Conservation (phyloP, 805 yeast species). For the Barnettozyma wickerhamii region DNA sequence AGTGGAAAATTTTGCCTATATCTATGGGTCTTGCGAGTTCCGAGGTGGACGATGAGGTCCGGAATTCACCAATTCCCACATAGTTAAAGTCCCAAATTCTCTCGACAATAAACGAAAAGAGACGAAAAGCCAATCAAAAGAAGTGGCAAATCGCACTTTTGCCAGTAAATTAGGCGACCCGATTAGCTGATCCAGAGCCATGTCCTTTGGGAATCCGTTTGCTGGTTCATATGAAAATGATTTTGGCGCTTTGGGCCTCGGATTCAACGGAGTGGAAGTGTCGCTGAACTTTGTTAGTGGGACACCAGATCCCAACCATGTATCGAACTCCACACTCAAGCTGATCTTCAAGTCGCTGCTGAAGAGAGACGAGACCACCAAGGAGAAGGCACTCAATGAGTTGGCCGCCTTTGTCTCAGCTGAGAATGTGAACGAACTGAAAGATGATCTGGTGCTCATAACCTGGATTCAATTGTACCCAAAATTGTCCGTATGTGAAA, state of each 20-base stretch:
- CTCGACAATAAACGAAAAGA: too few relatives aligned
- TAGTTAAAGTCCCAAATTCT: too few relatives aligned
- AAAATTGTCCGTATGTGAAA: slow-evolving; percentile 67
- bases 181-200: too few relatives aligned
- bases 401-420: slow-evolving; percentile 32
- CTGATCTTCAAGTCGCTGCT: slow-evolving; percentile 70
- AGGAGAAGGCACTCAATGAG: slow-evolving; percentile 71
- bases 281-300: slow-evolving; percentile 76
- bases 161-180: too few relatives aligned
- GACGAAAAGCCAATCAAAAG: too few relatives aligned
- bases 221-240: slow-evolving; percentile 9
- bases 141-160: too few relatives aligned
- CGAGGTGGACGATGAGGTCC: too few relatives aligned
- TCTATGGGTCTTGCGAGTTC: too few relatives aligned
- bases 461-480: slow-evolving; percentile 83
- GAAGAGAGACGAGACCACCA: slow-evolving; percentile 81
- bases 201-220: slow-evolving; percentile 27
- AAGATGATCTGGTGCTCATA: slow-evolving; percentile 52
- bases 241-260: slow-evolving; percentile 27
- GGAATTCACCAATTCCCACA: too few relatives aligned
- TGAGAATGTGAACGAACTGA: slow-evolving; percentile 22
- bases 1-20: too few relatives aligned
- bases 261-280: slow-evolving; percentile 45
- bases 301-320: slow-evolving; percentile 59
- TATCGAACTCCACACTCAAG: slow-evolving; percentile 45